Conservation (phyloP, 2,329 filamentous ascomycete genomes). For the Ciborinia camelliae region DNA sequence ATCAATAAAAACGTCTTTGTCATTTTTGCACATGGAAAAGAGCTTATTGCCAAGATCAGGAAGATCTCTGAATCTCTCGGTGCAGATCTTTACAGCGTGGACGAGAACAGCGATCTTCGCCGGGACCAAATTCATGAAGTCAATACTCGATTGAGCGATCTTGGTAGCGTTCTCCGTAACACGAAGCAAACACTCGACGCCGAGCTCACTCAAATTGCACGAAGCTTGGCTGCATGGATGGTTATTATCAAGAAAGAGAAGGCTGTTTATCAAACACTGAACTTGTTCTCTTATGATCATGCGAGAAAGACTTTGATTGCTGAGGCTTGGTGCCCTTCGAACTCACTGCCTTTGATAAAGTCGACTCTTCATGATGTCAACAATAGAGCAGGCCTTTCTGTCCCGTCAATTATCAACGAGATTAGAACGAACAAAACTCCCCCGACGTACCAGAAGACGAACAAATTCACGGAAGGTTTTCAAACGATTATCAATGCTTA, state of each 20-base stretch:
- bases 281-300: slow-evolving; percentile 94
- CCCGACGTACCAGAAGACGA: slow-evolving; percentile 95
- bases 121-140: slow-evolving; percentile 97
- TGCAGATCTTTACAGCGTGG: slow-evolving; percentile 92
- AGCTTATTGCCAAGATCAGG: slow-evolving; percentile 96
- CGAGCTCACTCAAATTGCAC: slow-evolving; percentile 89
- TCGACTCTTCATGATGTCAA: slow-evolving; percentile 95
- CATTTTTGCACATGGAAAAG: slow-evolving; percentile 97
- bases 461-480: slow-evolving; percentile 97
- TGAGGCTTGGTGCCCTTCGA: slow-evolving; percentile 95
- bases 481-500: slow-evolving; percentile 99
- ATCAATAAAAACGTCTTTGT: slow-evolving; percentile 98
- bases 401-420: slow-evolving; percentile 97
- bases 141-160: slow-evolving; percentile 86
- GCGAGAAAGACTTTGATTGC: slow-evolving; percentile 94
- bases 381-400: slow-evolving; percentile 90
- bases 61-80: slow-evolving; percentile 98
- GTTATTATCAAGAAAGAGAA: slow-evolving; percentile 98
- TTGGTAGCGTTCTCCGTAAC: slow-evolving; percentile 88
- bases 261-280: slow-evolving; percentile 91
- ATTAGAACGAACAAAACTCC: slow-evolving; percentile 96
- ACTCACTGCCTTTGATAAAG: slow-evolving; percentile 83
- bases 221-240: slow-evolving; percentile 94
- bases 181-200: slow-evolving; percentile 92
- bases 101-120: slow-evolving; percentile 93